These are phyloP conservation scores for Moesziomyces sp. DNA, from an alignment of 1,284 basidiomycete species.

Conservation along the genomic window DNA sequence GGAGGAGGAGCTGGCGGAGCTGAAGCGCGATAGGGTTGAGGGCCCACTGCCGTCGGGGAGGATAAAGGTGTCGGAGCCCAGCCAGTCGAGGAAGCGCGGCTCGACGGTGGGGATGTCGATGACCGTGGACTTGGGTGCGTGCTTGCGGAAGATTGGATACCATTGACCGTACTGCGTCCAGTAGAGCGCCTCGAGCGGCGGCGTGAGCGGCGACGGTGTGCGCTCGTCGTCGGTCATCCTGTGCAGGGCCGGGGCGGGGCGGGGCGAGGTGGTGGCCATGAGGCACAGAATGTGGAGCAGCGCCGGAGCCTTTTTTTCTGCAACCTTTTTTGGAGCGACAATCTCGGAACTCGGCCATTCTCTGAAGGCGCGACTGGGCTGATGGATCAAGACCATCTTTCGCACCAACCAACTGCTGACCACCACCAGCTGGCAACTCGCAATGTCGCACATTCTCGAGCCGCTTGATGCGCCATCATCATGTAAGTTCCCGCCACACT, in stretches of 20 bases:
- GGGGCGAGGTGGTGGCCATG: no score
- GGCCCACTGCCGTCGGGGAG: constrained; percentile 83
- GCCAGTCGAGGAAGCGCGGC: constrained; percentile 77
- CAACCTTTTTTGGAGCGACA: no score
- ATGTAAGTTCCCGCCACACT: constrained; percentile 75
- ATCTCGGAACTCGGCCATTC: no score
- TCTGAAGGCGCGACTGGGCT: no score
- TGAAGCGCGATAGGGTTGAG: neutral
- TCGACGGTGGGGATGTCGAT: constrained; percentile 76
- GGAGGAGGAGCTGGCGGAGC: constrained; percentile 1
- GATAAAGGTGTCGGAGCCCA: constrained; percentile 82
- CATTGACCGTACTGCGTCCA: constrained; percentile 81
- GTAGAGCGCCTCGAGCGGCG: constrained; percentile 73
- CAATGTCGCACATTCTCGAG: constrained; percentile 86
- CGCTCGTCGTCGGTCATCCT: no score
- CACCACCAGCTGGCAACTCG: constrained; percentile 5
- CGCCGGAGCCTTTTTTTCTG: no score
- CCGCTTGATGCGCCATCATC: constrained; percentile 91
- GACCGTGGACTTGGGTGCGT: constrained; percentile 81
- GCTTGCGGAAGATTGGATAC: constrained; percentile 79
- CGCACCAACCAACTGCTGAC: no score
- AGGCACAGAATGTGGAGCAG: no score
- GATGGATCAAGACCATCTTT: no score
- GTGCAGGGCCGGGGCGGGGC: no score
- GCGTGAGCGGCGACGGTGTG: constrained; percentile 70